A percentile compares a stretch with the other conserved stretches of the same genome.
These are phyloP conservation scores for Waltiozyma sp. DNA, from an alignment of 1,139 yeast genomes.

Conservation along the genomic window DNA sequence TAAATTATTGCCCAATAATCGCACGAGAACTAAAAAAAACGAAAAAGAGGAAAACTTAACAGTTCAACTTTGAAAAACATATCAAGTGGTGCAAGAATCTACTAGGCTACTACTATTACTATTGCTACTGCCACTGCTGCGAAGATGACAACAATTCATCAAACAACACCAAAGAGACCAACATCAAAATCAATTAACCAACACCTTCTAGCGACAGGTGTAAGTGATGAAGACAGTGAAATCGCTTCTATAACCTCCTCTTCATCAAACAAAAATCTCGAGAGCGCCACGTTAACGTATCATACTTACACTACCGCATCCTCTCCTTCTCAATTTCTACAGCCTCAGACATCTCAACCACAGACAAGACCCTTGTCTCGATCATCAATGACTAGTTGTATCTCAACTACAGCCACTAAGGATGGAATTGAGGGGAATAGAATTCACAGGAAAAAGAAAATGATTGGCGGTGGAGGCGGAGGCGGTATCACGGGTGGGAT, in stretches of 20 bases:
- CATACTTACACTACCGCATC: neutral
- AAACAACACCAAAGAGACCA: neutral
- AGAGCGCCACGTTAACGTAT: neutral
- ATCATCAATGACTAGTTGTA: conserved; percentile 50
- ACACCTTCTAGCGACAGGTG: neutral
- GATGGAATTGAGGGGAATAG: conserved; percentile 62
- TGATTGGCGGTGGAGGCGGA: conserved; percentile 19
- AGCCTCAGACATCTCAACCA: neutral
- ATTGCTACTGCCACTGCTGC: too few species aligned
- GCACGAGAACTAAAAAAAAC: too few species aligned
- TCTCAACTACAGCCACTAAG: conserved; percentile 62
- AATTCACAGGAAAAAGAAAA: conserved; percentile 28
- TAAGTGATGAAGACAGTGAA: neutral
- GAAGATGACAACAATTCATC: neutral
- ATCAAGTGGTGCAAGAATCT: too few species aligned
- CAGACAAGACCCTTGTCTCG: conserved; percentile 42
- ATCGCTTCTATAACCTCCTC: too few species aligned
- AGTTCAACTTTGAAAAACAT: too few species aligned
- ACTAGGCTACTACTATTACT: too few species aligned
- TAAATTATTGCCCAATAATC: too few species aligned
- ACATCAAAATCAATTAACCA: neutral
- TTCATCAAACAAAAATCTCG: neutral
- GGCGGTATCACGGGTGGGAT: too few species aligned
- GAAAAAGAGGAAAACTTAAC: too few species aligned
- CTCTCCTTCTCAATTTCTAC: neutral